Percentiles rank a stretch among this genome's conserved stretches.
phyloP scores from a whole-genome alignment of 257 asterid species.

The Capsicum pubescens region DNA sequence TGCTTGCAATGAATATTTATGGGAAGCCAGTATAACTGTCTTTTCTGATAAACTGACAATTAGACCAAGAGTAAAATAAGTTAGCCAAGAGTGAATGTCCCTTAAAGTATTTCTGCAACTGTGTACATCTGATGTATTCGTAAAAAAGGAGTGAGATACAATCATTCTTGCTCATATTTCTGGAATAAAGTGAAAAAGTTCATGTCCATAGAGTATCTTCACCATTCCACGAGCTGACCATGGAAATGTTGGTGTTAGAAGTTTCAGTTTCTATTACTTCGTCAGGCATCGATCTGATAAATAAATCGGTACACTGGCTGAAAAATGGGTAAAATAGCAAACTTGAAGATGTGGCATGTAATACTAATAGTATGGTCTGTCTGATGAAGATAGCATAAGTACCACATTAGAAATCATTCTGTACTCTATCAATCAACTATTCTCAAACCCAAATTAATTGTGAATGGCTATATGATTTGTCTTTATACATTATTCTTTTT shows the following conservation, averaged over 20 bases:
- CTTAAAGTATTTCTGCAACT: not conserved
- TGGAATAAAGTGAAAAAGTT: not conserved
- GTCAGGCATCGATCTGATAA: not conserved
- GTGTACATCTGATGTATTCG: not conserved
- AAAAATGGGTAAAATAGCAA: not conserved
- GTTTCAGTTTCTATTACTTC: not conserved
- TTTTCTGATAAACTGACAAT: not conserved
- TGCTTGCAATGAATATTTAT: not conserved
- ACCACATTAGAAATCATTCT: not conserved
- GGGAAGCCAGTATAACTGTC: not conserved
- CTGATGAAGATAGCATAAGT: not conserved
- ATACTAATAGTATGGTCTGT: not conserved
- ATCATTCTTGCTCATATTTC: not conserved
- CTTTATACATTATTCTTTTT: not conserved
- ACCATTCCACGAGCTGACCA: not conserved
- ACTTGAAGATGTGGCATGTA: not conserved
- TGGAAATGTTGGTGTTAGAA: not conserved
- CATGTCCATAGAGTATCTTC: not conserved
- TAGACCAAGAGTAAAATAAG: not conserved
- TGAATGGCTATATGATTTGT: not conserved
- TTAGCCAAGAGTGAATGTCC: not conserved
- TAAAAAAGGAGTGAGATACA: not conserved
- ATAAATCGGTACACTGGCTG: constrained; percentile 7
- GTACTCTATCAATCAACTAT: not conserved
- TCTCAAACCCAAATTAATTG: not conserved